These are phyloP conservation scores for Hydrangea macrophylla DNA, from an alignment of 148 eudicot genomes.

Conservation along the genomic window DNA sequence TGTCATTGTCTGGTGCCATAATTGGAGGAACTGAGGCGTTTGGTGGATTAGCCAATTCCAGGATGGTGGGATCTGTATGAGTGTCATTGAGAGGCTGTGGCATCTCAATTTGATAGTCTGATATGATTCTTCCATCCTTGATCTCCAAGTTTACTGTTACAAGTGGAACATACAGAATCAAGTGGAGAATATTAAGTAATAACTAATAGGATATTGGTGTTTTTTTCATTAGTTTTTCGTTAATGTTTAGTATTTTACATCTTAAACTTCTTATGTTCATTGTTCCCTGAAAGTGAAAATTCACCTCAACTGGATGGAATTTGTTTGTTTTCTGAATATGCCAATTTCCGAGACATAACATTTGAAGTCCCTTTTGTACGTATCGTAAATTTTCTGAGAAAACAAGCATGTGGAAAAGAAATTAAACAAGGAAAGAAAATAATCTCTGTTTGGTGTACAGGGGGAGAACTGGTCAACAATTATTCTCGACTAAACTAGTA, in stretches of 20 bases:
- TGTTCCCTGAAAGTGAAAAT: background rate
- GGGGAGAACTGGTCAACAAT: too few relatives aligned
- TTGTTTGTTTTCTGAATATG: too few relatives aligned
- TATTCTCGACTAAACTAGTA: background rate
- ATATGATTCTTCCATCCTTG: conserved; percentile 36
- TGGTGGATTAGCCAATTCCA: conserved; percentile 23
- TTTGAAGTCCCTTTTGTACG: background rate
- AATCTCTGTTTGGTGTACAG: too few relatives aligned
- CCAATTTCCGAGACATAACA: too few relatives aligned
- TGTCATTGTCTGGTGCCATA: background rate
- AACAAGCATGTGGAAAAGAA: too few relatives aligned
- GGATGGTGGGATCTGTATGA: conserved; percentile 19
- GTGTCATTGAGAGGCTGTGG: conserved; percentile 17
- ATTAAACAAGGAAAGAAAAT: too few relatives aligned
- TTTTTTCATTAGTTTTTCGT: too few relatives aligned
- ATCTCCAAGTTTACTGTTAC: conserved; percentile 37
- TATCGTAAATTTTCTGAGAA: too few relatives aligned
- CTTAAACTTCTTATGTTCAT: too few relatives aligned
- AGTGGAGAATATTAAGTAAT: background rate
- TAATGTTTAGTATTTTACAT: too few relatives aligned
- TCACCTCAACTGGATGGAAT: background rate
- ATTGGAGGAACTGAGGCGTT: conserved; percentile 7
- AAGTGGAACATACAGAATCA: background rate
- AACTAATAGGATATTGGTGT: background rate
- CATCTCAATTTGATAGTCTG: background rate